Conservation (phyloP, 2,329 filamentous ascomycete species). For the Aureobasidium sp. region DNA sequence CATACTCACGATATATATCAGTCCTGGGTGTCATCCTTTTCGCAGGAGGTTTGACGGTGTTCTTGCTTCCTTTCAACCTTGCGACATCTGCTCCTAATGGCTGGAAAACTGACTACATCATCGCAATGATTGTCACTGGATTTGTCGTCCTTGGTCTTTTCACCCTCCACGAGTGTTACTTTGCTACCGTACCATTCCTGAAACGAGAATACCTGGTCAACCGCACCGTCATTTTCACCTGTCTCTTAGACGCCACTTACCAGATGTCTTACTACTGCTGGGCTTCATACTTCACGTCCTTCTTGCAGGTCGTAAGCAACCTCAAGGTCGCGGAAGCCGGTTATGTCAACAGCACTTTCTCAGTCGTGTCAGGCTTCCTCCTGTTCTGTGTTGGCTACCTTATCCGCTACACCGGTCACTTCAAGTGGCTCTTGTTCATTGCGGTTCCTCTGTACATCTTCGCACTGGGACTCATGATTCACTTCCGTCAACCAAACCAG, state of each 20-base stretch:
- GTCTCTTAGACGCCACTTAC: conserved; percentile 38
- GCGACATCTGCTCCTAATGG: conserved; percentile 26
- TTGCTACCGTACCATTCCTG: conserved; percentile 36
- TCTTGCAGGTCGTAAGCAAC: conserved; percentile 35
- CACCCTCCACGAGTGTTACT: conserved; percentile 33
- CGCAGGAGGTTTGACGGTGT: conserved; percentile 52
- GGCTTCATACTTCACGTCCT: conserved; percentile 36
- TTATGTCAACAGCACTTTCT: conserved; percentile 35
- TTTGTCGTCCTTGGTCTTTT: conserved; percentile 32
- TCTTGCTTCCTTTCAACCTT: conserved; percentile 64
- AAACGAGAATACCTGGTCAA: conserved; percentile 42
- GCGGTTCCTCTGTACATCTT: conserved; percentile 27
- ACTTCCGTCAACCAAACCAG: conserved; percentile 14
- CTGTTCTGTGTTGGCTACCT: conserved; percentile 25
- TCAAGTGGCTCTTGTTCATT: conserved; percentile 29
- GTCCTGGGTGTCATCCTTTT: conserved; percentile 55
- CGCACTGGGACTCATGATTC: conserved; percentile 11
- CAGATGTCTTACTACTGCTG: conserved; percentile 29
- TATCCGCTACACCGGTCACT: conserved; percentile 30
- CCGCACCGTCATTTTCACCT: conserved; percentile 47
- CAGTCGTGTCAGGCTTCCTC: conserved; percentile 26
- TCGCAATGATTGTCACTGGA: conserved; percentile 36
- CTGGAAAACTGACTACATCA: conserved; percentile 34
- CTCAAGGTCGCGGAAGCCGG: conserved; percentile 27
- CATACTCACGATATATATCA: conserved; percentile 19